Percentiles rank a stretch among this genome's conserved stretches.
These are phyloP conservation scores for Pneumocystis sp. DNA, from an alignment of 1,139 yeast species.

Conservation along the genomic window DNA sequence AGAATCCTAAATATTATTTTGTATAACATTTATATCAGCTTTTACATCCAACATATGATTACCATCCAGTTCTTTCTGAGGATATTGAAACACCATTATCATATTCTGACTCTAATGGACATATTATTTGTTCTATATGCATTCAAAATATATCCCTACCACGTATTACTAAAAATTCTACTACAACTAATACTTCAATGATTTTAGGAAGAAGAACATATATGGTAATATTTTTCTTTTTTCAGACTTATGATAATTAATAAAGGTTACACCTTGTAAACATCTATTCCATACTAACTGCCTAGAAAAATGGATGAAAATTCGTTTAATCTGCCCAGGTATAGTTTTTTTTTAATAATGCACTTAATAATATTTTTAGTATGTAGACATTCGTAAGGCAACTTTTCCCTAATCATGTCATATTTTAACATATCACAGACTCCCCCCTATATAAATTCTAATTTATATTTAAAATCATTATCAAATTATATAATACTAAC, in stretches of 20 bases:
- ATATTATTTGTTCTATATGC: slow-evolving; percentile 4
- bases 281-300: slow-evolving; percentile 4
- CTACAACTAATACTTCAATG: slow-evolving; percentile 1
- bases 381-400: background rate
- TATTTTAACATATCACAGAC: slow-evolving; percentile 2
- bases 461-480: background rate
- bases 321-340: slow-evolving; percentile 3
- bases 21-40: background rate
- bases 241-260: background rate
- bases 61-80: slow-evolving; percentile 5
- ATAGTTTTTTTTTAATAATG: background rate
- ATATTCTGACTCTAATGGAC: background rate
- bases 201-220: slow-evolving; percentile 2
- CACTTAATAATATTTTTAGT: background rate
- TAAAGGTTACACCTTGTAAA: slow-evolving; percentile 6
- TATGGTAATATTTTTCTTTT: background rate
- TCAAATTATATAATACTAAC: background rate
- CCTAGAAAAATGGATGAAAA: slow-evolving; percentile 3
- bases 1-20: background rate
- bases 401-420: background rate
- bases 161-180: background rate
- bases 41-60: slow-evolving; percentile 4
- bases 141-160: slow-evolving; percentile 3
- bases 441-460: slow-evolving; percentile 1
- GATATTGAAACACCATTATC: slow-evolving; percentile 2